Evolutionary conservation across 768 basidiomycete genomes (phyloP).

Genomic region (Boletellus ananiceps): DNA sequence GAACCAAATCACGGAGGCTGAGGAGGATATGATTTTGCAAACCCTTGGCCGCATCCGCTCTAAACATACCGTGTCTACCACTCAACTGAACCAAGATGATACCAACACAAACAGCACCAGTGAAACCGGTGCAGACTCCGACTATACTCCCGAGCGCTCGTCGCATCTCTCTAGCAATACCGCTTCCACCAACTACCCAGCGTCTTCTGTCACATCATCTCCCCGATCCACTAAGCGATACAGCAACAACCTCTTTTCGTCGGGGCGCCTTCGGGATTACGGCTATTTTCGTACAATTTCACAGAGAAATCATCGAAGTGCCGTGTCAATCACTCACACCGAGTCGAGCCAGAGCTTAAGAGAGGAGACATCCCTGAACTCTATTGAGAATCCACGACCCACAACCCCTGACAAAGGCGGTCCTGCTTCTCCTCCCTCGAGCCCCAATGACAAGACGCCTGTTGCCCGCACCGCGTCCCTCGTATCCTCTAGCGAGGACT

Average conservation of each 20-base stretch:
- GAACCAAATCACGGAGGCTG: slow-evolving; percentile 72
- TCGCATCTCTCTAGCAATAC: slow-evolving; percentile 36
- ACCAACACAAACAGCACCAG: slow-evolving; percentile 11
- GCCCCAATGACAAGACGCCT: slow-evolving; percentile 38
- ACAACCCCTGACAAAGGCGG: slow-evolving; percentile 51
- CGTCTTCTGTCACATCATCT: slow-evolving; percentile 40
- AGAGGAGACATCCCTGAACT: slow-evolving; percentile 41
- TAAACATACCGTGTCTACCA: slow-evolving; percentile 25
- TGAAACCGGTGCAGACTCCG: slow-evolving; percentile 25
- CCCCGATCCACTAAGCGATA: slow-evolving; percentile 60
- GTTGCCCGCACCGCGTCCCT: slow-evolving; percentile 42
- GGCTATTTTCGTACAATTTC: slow-evolving; percentile 59
- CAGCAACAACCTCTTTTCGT: slow-evolving; percentile 85
- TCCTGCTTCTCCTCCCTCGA: slow-evolving; percentile 39
- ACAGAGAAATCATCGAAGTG: slow-evolving; percentile 36
- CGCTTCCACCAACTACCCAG: slow-evolving; percentile 33
- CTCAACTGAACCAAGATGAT: slow-evolving; percentile 17
- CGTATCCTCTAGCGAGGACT: slow-evolving; percentile 33
- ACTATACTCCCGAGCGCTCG: slow-evolving; percentile 30
- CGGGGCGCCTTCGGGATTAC: slow-evolving; percentile 74
- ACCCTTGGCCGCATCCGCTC: slow-evolving; percentile 54
- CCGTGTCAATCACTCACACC: slow-evolving; percentile 44
- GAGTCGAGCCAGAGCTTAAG: slow-evolving; percentile 41
- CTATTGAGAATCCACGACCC: slow-evolving; percentile 46
- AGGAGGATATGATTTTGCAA: slow-evolving; percentile 81